Conservation (phyloP, 1,284 basidiomycete species). For the Heterobasidion annosum region DNA sequence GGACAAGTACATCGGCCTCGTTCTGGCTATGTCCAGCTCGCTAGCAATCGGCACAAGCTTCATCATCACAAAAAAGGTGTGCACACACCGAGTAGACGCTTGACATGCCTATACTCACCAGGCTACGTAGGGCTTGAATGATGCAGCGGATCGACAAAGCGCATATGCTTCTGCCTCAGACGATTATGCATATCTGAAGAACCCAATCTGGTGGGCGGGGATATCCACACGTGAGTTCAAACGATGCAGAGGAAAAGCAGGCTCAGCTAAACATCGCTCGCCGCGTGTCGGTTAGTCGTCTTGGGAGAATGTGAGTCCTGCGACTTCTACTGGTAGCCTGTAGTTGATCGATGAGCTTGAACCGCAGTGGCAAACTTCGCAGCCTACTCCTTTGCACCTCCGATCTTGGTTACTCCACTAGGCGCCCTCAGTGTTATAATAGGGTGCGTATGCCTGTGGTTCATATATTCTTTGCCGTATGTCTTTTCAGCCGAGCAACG, state of each 20-base stretch:
- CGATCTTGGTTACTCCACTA: slow-evolving; percentile 93
- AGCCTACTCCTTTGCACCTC: slow-evolving; percentile 96
- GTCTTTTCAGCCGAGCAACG: too few relatives aligned
- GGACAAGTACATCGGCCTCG: slow-evolving; percentile 88
- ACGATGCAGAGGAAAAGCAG: neutral
- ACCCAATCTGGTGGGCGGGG: slow-evolving; percentile 98
- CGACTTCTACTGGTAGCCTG: neutral
- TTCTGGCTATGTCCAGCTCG: slow-evolving; percentile 78
- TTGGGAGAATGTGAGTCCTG: slow-evolving; percentile 71
- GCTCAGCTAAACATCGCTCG: neutral
- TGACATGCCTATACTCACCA: neutral
- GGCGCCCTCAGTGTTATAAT: slow-evolving; percentile 97
- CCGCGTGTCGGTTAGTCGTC: slow-evolving; percentile 48
- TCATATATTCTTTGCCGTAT: neutral
- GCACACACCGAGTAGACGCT: slow-evolving; percentile 7
- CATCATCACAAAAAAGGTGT: slow-evolving; percentile 95
- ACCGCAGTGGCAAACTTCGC: slow-evolving; percentile 92
- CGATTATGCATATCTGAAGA: slow-evolving; percentile 79
- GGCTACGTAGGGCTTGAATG: slow-evolving; percentile 64
- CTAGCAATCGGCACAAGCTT: slow-evolving; percentile 86
- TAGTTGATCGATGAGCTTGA: neutral
- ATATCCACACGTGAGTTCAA: slow-evolving; percentile 79
- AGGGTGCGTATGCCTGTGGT: slow-evolving; percentile 50
- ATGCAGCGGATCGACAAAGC: slow-evolving; percentile 49
- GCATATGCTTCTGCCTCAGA: slow-evolving; percentile 62